Conservation (phyloP, 2,329 filamentous ascomycete genomes). For the Meredithiella fracta region DNA sequence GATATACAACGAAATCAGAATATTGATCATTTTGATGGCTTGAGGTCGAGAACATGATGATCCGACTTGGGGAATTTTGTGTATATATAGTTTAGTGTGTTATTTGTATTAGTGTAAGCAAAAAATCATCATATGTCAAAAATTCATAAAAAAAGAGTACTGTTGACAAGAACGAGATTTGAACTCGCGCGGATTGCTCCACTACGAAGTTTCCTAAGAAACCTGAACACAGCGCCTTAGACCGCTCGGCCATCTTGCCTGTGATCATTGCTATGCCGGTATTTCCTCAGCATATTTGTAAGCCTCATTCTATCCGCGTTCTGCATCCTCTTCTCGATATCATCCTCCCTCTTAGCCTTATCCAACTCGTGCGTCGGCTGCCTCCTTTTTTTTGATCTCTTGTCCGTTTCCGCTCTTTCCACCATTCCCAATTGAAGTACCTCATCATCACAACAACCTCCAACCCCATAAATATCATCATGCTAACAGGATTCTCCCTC, state of each 20-base stretch:
- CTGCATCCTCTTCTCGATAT: neutral
- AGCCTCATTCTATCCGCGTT: neutral
- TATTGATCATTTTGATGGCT: too few species aligned
- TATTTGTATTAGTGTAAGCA: neutral
- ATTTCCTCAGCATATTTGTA: neutral
- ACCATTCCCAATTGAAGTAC: neutral
- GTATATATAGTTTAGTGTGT: too few species aligned
- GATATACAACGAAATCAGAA: too few species aligned
- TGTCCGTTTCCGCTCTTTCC: neutral
- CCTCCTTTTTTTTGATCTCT: too few species aligned
- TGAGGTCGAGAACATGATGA: too few species aligned
- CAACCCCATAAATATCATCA: neutral
- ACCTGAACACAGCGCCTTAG: constrained; percentile 14
- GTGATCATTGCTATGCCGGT: too few species aligned
- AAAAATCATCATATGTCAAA: too few species aligned
- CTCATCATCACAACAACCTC: neutral
- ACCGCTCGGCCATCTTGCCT: constrained; percentile 13
- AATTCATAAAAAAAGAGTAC: constrained; percentile 13
- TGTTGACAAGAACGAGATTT: constrained; percentile 21
- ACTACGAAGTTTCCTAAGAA: constrained; percentile 10
- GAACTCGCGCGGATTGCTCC: constrained; percentile 15
- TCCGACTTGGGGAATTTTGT: too few species aligned
- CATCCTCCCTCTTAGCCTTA: neutral
- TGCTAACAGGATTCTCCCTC: neutral
- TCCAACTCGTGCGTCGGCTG: too few species aligned